Conservation (phyloP, 2,329 filamentous ascomycete genomes). For the Pseudogymnoascus pannorum region DNA sequence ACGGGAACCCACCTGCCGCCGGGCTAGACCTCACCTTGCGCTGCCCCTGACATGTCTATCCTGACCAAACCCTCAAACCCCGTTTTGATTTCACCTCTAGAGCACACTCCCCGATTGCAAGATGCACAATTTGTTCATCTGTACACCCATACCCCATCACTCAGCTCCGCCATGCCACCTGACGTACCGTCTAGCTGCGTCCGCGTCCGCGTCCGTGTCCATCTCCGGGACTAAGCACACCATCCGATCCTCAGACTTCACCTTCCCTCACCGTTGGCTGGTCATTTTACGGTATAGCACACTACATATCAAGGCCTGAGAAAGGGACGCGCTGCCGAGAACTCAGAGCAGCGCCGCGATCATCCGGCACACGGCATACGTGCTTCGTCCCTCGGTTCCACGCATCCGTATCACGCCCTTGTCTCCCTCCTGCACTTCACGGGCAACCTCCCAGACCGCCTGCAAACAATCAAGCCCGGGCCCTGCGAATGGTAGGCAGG, state of each 20-base stretch:
- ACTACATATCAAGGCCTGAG: not conserved
- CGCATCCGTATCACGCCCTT: not conserved
- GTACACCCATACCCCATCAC: not conserved
- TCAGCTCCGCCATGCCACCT: not conserved
- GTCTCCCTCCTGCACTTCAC: not conserved
- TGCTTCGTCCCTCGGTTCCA: not conserved
- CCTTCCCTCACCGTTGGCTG: not conserved
- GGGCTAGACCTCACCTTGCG: not conserved
- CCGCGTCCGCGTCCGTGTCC: not conserved
- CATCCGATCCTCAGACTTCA: not conserved
- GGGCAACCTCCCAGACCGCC: not conserved
- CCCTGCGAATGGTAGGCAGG: not conserved
- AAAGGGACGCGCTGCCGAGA: not conserved
- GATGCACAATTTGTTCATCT: not conserved
- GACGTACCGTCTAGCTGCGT: not conserved
- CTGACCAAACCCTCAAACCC: not conserved
- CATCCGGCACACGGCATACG: not conserved
- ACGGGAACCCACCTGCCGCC: not conserved
- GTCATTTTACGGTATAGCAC: not conserved
- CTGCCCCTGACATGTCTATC: slow-evolving; percentile 1
- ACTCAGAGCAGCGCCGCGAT: not conserved
- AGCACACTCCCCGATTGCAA: not conserved
- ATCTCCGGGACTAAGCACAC: not conserved
- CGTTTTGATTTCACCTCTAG: not conserved
- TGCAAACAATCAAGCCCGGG: not conserved